Conservation (phyloP, 306 rosid genomes). For the Fragaria vesca region DNA sequence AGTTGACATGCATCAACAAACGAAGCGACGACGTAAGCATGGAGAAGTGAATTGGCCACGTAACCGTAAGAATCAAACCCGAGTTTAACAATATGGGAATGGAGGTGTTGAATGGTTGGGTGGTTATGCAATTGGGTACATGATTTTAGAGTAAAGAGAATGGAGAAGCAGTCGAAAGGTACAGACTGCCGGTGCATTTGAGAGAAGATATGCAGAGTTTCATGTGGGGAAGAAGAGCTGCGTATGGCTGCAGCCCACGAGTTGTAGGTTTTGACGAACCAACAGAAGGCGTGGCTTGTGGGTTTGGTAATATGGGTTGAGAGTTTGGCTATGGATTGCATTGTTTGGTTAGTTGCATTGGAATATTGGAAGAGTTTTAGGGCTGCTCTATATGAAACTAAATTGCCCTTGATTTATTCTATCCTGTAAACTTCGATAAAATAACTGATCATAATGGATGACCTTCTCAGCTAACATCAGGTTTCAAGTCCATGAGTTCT, state of each 20-base stretch:
- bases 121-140: conserved; percentile 37
- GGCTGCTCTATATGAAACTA: not conserved
- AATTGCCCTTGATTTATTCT: not conserved
- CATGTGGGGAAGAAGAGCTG: conserved; percentile 44
- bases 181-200: conserved; percentile 42
- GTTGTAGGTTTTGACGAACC: conserved; percentile 19
- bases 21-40: conserved; percentile 28
- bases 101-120: conserved; percentile 43
- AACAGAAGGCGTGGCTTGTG: conserved; percentile 1
- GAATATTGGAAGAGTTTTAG: no score
- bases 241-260: conserved; percentile 59
- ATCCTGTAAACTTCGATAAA: not conserved
- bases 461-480: no score
- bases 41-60: conserved; percentile 43
- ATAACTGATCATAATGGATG: no score
- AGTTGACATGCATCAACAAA: conserved; percentile 37
- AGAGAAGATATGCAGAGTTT: conserved; percentile 38
- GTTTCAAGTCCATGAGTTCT: no score
- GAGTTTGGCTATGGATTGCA: conserved; percentile 20
- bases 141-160: conserved; percentile 52
- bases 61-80: conserved; percentile 51
- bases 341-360: not conserved
- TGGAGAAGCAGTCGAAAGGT: conserved; percentile 46
- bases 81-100: conserved; percentile 55
- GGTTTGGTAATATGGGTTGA: conserved; percentile 14